Conservation (phyloP, 495 filamentous ascomycete genomes). For the Hyaloscypha variabilis region DNA sequence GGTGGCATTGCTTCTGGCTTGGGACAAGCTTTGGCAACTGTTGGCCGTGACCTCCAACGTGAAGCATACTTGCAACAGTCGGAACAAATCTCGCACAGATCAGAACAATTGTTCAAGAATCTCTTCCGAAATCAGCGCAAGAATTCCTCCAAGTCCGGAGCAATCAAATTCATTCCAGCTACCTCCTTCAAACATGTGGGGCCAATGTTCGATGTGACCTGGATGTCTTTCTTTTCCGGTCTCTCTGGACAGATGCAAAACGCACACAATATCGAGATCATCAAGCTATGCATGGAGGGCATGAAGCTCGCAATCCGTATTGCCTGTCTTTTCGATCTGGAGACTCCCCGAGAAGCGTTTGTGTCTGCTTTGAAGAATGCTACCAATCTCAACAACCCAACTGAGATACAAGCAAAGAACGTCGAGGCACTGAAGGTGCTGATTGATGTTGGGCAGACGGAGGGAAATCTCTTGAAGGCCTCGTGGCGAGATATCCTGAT, state of each 20-base stretch:
- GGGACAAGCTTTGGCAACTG: slow-evolving; percentile 86
- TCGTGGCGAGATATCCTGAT: slow-evolving; percentile 96
- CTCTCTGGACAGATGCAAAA: slow-evolving; percentile 90
- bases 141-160: slow-evolving; percentile 66
- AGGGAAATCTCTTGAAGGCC: slow-evolving; percentile 83
- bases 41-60: slow-evolving; percentile 87
- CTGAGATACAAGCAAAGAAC: slow-evolving; percentile 95
- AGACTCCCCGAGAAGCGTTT: slow-evolving; percentile 90
- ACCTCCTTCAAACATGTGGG: slow-evolving; percentile 93
- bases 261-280: slow-evolving; percentile 86
- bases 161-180: slow-evolving; percentile 83
- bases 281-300: slow-evolving; percentile 90
- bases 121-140: slow-evolving; percentile 84
- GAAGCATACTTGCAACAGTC: slow-evolving; percentile 94
- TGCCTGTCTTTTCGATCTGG: slow-evolving; percentile 89
- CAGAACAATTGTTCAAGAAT: slow-evolving; percentile 83
- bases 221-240: slow-evolving; percentile 98
- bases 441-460: slow-evolving; percentile 87
- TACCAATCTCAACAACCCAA: slow-evolving; percentile 92
- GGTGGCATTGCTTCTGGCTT: slow-evolving; percentile 80
- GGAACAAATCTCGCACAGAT: slow-evolving; percentile 75
- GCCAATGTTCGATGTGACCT: slow-evolving; percentile 98
- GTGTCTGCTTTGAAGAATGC: slow-evolving; percentile 91
- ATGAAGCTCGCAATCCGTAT: slow-evolving; percentile 91
- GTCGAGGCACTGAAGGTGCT: slow-evolving; percentile 90